phyloP scores from a whole-genome alignment of 2,329 filamentous ascomycete species.

The Aspergillus fumigatiaffinis region DNA sequence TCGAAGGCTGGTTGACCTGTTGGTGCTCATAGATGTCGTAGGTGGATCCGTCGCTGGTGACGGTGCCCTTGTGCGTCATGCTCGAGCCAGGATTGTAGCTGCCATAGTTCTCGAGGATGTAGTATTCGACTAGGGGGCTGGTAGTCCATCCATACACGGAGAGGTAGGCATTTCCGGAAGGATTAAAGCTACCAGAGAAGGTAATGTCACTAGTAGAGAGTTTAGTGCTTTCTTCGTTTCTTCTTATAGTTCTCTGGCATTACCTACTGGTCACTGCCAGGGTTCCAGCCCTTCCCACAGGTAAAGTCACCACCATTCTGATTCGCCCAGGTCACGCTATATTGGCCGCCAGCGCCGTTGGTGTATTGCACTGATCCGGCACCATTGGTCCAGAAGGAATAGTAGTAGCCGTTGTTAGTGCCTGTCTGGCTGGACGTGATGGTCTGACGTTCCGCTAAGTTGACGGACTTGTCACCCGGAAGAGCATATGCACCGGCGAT shows the following conservation, averaged over 20 bases:
- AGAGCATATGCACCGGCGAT: conserved; percentile 7
- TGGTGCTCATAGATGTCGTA: conserved; percentile 38
- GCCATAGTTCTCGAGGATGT: conserved; percentile 35
- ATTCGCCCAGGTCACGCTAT: conserved; percentile 44
- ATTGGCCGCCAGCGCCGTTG: conserved; percentile 44
- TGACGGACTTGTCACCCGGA: background rate
- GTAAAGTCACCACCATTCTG: conserved; percentile 50
- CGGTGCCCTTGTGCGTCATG: conserved; percentile 31
- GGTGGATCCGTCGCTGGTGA: conserved; percentile 35
- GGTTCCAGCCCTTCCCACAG: conserved; percentile 57
- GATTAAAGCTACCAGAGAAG: conserved; percentile 26
- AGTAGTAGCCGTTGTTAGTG: conserved; percentile 45
- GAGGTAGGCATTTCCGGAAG: conserved; percentile 32
- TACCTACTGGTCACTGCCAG: conserved; percentile 48
- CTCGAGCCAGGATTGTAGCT: conserved; percentile 30
- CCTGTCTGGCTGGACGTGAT: conserved; percentile 18
- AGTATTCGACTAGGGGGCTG: conserved; percentile 35
- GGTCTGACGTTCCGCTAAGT: conserved; percentile 9
- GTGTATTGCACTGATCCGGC: conserved; percentile 44
- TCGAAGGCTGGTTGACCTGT: conserved; percentile 38
- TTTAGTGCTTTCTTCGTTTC: background rate
- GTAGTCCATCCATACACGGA: conserved; percentile 43
- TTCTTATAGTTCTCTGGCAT: background rate
- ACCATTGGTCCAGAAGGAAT: conserved; percentile 49
- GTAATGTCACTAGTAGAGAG: conserved; percentile 16